These are phyloP conservation scores for Aspergillus terreus DNA, from an alignment of 2,329 filamentous ascomycete genomes.

Conservation along the genomic window DNA sequence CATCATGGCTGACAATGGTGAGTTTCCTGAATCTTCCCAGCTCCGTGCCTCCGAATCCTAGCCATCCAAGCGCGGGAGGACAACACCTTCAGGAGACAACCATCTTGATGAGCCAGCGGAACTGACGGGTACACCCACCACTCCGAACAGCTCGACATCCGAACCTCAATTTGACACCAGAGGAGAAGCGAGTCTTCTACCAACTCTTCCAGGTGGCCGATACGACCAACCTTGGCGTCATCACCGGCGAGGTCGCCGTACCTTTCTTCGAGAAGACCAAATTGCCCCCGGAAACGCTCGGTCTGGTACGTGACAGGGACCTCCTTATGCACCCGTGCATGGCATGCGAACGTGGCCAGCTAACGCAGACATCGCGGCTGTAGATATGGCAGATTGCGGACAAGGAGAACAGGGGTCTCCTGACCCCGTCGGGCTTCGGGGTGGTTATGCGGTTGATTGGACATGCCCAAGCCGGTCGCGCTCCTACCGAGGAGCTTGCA, in stretches of 20 bases:
- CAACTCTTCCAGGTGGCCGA: conserved; percentile 93
- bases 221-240: conserved; percentile 83
- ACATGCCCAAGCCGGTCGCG: conserved; percentile 84
- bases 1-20: conserved; percentile 33
- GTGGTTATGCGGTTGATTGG: conserved; percentile 91
- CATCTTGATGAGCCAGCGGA: conserved; percentile 13
- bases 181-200: conserved; percentile 91
- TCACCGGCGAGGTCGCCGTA: conserved; percentile 93
- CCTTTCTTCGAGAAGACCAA: conserved; percentile 97
- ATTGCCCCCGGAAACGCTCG: conserved; percentile 77
- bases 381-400: conserved; percentile 99
- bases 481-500: conserved; percentile 76
- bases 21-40: conserved; percentile 10
- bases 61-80: conserved; percentile 1
- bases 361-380: neutral
- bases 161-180: conserved; percentile 78
- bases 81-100: conserved; percentile 21
- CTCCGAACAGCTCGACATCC: conserved; percentile 43
- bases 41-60: neutral
- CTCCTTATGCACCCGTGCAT: neutral
- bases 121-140: conserved; percentile 21
- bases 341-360: no score
- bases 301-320: conserved; percentile 63
- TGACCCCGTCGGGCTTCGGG: conserved; percentile 90
- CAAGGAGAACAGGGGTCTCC: conserved; percentile 88